Conservation (phyloP, 2,329 filamentous ascomycete species). For the Aspergillus sp. region DNA sequence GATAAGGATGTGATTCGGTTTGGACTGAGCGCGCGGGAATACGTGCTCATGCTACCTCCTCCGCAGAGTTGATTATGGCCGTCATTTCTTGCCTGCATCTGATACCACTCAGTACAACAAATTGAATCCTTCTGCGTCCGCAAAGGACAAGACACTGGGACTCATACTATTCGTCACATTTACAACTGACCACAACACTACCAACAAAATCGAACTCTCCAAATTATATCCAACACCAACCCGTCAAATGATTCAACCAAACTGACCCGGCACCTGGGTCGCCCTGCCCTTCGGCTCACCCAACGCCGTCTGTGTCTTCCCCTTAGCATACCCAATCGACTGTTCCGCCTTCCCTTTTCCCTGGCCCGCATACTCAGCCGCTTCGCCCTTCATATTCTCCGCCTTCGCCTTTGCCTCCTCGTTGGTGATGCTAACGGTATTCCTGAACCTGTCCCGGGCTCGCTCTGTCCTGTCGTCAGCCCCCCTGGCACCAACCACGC, state of each 20-base stretch:
- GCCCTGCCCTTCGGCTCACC: constrained; percentile 15
- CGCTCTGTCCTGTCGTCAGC: constrained; percentile 34
- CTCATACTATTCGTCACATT: constrained; percentile 1
- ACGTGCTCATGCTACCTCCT: constrained; percentile 77
- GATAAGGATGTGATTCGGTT: constrained; percentile 86
- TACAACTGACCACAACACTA: not conserved
- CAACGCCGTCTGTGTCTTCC: constrained; percentile 9
- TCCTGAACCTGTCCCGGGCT: constrained; percentile 38
- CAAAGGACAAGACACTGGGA: too few relatives aligned
- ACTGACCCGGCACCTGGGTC: too few relatives aligned
- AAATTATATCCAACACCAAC: too few relatives aligned
- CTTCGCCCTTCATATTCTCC: constrained; percentile 25
- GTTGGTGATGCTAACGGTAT: constrained; percentile 31
- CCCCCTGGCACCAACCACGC: not conserved
- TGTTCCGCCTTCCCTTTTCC: constrained; percentile 28
- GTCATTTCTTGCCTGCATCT: too few relatives aligned
- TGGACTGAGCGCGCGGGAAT: constrained; percentile 80
- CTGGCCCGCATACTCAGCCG: constrained; percentile 20
- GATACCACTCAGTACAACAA: too few relatives aligned
- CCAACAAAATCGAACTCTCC: not conserved
- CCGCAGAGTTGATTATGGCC: constrained; percentile 15
- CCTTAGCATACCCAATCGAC: constrained; percentile 18
- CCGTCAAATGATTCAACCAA: too few relatives aligned
- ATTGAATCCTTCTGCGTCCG: too few relatives aligned
- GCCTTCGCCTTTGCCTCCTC: constrained; percentile 41